phyloP scores from a whole-genome alignment of 768 basidiomycete genomes.

The Phlebiopsis flavidoalba region DNA sequence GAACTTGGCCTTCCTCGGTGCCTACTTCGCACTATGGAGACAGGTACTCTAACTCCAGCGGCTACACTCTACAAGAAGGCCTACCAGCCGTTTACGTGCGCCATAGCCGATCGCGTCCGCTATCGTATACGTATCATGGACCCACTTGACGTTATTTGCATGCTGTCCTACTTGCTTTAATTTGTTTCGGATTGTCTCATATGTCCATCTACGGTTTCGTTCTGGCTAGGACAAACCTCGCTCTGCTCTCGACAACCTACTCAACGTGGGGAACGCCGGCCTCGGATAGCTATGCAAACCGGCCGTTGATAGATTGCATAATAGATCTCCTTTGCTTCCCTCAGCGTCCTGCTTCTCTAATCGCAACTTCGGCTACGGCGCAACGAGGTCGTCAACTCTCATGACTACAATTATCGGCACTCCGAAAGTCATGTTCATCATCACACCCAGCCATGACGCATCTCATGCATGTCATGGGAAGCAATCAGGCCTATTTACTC shows the following conservation, averaged over 20 bases:
- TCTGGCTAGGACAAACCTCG: background rate
- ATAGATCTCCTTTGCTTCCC: background rate
- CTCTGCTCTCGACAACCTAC: background rate
- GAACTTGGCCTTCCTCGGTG: constrained; percentile 71
- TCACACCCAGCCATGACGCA: too few species aligned
- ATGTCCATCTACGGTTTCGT: background rate
- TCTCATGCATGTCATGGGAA: background rate
- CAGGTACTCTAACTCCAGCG: constrained; percentile 60
- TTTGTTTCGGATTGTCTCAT: background rate
- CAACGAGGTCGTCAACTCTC: background rate
- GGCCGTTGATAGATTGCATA: background rate
- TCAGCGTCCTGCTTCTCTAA: background rate
- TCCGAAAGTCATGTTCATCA: too few species aligned
- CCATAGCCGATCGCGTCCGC: too few species aligned
- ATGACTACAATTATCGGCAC: background rate
- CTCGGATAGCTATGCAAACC: background rate
- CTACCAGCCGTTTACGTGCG: too few species aligned
- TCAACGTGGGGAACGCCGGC: background rate
- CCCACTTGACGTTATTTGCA: background rate
- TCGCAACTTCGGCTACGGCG: background rate
- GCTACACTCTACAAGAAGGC: constrained; percentile 31
- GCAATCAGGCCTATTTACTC: background rate
- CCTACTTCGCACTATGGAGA: constrained; percentile 89
- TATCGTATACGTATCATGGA: too few species aligned
- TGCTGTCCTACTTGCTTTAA: background rate